Percentiles rank a stretch among this genome's conserved stretches.
phyloP scores from a whole-genome alignment of 805 yeast species.

The Schwanniomyces pseudopolymorphus region DNA sequence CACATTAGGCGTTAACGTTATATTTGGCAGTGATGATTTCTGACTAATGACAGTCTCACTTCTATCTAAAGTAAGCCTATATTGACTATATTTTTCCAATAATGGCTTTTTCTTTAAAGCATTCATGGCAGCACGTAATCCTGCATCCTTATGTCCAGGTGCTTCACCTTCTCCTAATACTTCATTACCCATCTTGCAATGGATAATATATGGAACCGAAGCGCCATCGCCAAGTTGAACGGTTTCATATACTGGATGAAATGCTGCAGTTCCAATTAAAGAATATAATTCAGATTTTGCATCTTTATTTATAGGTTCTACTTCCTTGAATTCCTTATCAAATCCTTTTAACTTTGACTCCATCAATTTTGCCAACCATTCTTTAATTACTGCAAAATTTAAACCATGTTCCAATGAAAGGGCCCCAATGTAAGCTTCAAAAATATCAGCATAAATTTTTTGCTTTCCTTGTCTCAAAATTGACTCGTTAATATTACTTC shows the following conservation, averaged over 20 bases:
- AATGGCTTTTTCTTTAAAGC: constrained; percentile 61
- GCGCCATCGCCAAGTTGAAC: constrained; percentile 46
- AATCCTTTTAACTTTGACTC: constrained; percentile 40
- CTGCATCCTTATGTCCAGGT: constrained; percentile 70
- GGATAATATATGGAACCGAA: constrained; percentile 56
- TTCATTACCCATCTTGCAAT: constrained; percentile 64
- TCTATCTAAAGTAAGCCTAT: constrained; percentile 38
- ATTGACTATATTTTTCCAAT: constrained; percentile 62
- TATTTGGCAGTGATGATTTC: constrained; percentile 1
- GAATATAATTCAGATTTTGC: constrained; percentile 82
- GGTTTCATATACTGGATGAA: constrained; percentile 59
- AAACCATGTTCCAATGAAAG: constrained; percentile 56
- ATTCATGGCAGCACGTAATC: constrained; percentile 79
- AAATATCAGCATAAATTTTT: constrained; percentile 82
- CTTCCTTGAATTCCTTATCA: constrained; percentile 29
- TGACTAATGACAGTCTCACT: constrained; percentile 11
- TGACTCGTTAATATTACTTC: constrained; percentile 47
- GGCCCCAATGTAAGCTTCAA: constrained; percentile 94
- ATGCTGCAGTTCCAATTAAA: constrained; percentile 71
- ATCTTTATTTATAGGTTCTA: constrained; percentile 49
- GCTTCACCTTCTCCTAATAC: constrained; percentile 74
- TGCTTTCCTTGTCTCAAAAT: constrained; percentile 51
- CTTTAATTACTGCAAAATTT: constrained; percentile 48
- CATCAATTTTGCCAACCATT: constrained; percentile 57
- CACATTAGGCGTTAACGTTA: neutral